Conservation (phyloP, 2,329 filamentous ascomycete genomes). For the Metarhizium guizhouense region DNA sequence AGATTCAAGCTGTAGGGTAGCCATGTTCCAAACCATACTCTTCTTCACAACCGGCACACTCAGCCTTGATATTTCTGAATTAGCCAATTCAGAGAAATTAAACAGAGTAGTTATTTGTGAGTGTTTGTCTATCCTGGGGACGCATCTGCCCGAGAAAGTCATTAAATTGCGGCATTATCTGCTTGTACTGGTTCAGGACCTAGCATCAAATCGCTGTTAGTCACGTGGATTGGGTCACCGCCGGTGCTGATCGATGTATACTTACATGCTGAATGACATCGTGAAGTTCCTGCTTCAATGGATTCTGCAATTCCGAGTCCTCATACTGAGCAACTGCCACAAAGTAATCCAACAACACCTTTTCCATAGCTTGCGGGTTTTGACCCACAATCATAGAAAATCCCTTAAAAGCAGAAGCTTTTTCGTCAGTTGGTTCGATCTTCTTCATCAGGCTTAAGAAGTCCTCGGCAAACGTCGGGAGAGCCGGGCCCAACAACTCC, state of each 20-base stretch:
- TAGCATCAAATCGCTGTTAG: slow-evolving; percentile 15
- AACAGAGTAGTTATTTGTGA: slow-evolving; percentile 40
- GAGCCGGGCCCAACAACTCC: slow-evolving; percentile 66
- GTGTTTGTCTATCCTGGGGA: slow-evolving; percentile 38
- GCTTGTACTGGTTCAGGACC: slow-evolving; percentile 46
- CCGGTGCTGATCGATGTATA: slow-evolving; percentile 5
- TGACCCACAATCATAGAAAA: slow-evolving; percentile 77
- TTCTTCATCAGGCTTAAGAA: slow-evolving; percentile 78
- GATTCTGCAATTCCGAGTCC: slow-evolving; percentile 50
- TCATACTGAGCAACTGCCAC: slow-evolving; percentile 71
- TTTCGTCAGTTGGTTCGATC: slow-evolving; percentile 84
- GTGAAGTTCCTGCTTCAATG: slow-evolving; percentile 56
- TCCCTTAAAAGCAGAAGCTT: slow-evolving; percentile 85
- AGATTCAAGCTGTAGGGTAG: not conserved
- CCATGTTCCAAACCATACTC: not conserved
- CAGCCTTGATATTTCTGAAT: not conserved
- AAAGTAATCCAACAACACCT: slow-evolving; percentile 74
- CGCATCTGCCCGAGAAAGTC: slow-evolving; percentile 44
- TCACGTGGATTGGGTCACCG: not conserved
- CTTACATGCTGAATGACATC: slow-evolving; percentile 69
- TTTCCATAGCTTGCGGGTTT: slow-evolving; percentile 90
- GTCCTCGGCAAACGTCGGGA: slow-evolving; percentile 70
- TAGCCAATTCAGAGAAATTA: slow-evolving; percentile 12
- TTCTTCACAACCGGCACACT: not conserved
- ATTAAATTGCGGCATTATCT: slow-evolving; percentile 50